Evolutionary conservation across 2,329 filamentous ascomycete genomes (phyloP).

Genomic region (Botrytis medusae): DNA sequence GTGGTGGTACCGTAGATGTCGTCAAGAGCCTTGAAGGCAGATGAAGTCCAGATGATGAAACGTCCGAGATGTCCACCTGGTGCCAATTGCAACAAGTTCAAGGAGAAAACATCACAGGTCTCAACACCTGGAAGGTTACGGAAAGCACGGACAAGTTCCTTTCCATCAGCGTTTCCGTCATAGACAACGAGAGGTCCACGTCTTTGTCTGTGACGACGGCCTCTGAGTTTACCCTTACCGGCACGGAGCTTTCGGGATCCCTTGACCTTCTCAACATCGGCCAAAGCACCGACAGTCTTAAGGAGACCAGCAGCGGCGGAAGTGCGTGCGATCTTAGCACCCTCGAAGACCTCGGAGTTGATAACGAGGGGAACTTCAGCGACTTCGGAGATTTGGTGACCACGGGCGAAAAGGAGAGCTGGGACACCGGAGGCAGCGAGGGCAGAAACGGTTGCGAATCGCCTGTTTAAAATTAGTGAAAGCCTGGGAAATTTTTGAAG

Average conservation of each 20-base stretch:
- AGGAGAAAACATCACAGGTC: conserved; percentile 87
- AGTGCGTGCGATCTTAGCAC: conserved; percentile 81
- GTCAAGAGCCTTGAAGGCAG: conserved; percentile 95
- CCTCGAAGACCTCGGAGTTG: conserved; percentile 85
- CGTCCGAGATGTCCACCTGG: conserved; percentile 98
- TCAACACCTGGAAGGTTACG: conserved; percentile 99
- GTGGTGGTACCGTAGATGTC: conserved; percentile 95
- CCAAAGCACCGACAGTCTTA: conserved; percentile 84
- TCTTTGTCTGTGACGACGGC: conserved; percentile 94
- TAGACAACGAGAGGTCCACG: conserved; percentile 98
- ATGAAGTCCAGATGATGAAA: conserved; percentile 98
- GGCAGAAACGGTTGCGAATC: conserved; percentile 96
- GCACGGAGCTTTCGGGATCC: conserved; percentile 94
- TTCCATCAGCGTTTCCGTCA: conserved; percentile 92
- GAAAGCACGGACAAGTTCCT: conserved; percentile 90
- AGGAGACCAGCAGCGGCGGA: conserved; percentile 82
- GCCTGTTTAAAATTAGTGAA: conserved; percentile 52
- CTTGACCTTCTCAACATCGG: conserved; percentile 94
- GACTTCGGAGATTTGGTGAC: conserved; percentile 89
- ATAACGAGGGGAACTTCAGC: conserved; percentile 97
- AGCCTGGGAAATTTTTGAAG: conserved; percentile 24
- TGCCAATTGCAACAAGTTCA: conserved; percentile 99
- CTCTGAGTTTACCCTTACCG: conserved; percentile 98
- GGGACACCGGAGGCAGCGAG: conserved; percentile 94
- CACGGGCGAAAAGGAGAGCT: conserved; percentile 92